phyloP scores from a whole-genome alignment of 352 stramenopile species.

The Pythium dissotocum region DNA sequence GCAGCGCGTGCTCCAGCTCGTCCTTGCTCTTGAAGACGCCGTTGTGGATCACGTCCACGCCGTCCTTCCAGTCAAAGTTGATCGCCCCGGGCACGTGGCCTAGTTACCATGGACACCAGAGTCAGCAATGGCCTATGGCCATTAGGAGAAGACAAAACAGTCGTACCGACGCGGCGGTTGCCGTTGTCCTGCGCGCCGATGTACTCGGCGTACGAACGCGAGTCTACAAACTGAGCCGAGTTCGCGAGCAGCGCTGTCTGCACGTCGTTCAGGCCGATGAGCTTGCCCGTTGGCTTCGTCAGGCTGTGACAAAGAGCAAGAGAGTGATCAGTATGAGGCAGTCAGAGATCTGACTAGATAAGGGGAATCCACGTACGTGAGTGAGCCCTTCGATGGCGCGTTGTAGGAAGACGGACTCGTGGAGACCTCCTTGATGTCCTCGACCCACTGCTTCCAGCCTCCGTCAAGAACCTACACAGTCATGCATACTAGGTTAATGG shows the following conservation, averaged over 20 bases:
- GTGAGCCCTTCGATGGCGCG: slow-evolving; percentile 2
- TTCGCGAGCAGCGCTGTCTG: slow-evolving; percentile 30
- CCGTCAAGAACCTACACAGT: slow-evolving; percentile 60
- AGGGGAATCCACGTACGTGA: slow-evolving; percentile 2
- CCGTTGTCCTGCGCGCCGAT: slow-evolving; percentile 38
- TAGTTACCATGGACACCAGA: not conserved
- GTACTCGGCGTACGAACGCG: slow-evolving; percentile 41
- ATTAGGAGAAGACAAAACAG: not conserved
- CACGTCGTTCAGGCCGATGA: slow-evolving; percentile 35
- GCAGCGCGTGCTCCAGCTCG: slow-evolving; percentile 53
- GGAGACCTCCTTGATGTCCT: slow-evolving; percentile 46
- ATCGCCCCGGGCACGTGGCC: slow-evolving; percentile 70
- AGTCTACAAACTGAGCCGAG: slow-evolving; percentile 39
- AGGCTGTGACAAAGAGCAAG: slow-evolving; percentile 22
- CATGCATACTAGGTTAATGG: no score
- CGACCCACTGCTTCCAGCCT: slow-evolving; percentile 68
- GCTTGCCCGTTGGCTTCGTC: slow-evolving; percentile 24
- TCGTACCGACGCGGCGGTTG: slow-evolving; percentile 36
- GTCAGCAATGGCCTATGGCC: not conserved
- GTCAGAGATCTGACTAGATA: no score
- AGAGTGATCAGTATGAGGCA: slow-evolving; percentile 1
- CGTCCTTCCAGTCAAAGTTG: slow-evolving; percentile 75
- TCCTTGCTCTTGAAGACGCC: slow-evolving; percentile 62
- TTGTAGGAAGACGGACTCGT: slow-evolving; percentile 27
- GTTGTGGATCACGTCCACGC: slow-evolving; percentile 43